phyloP scores from a whole-genome alignment of 2,329 filamentous ascomycete genomes.

The Cercospora janseana region DNA sequence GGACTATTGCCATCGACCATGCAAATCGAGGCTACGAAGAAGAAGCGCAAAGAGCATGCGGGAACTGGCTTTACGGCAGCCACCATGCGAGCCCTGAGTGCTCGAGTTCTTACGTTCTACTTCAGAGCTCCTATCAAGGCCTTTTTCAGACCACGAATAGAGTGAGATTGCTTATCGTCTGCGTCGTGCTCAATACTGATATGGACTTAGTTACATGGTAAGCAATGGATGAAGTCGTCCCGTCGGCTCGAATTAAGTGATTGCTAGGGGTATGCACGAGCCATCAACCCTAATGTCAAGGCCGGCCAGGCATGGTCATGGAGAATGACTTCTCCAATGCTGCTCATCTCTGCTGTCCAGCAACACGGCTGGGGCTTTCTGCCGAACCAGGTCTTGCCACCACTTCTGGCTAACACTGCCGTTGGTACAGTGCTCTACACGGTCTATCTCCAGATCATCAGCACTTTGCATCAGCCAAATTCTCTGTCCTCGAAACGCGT shows the following conservation, averaged over 20 bases:
- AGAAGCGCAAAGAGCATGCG: conserved; percentile 57
- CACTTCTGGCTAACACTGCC: conserved; percentile 69
- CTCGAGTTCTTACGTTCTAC: conserved; percentile 84
- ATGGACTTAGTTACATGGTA: conserved; percentile 51
- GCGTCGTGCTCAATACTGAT: conserved; percentile 14
- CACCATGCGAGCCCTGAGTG: conserved; percentile 76
- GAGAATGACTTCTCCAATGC: conserved; percentile 65
- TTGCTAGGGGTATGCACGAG: conserved; percentile 58
- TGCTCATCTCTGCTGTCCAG: conserved; percentile 65
- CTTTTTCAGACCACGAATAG: conserved; percentile 86
- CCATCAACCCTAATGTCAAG: conserved; percentile 58
- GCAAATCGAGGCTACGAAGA: conserved; percentile 22
- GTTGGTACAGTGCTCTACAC: conserved; percentile 75
- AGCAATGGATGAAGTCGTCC: neutral
- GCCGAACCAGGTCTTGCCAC: conserved; percentile 73
- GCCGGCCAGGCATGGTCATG: conserved; percentile 56
- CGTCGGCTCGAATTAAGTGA: neutral
- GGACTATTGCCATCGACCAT: conserved; percentile 9
- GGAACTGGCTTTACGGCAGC: conserved; percentile 79
- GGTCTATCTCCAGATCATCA: conserved; percentile 69
- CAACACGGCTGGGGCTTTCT: conserved; percentile 73
- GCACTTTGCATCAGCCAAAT: conserved; percentile 64
- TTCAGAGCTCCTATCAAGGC: conserved; percentile 88
- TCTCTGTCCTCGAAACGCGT: conserved; percentile 60
- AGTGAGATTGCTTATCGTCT: conserved; percentile 57